phyloP scores from a whole-genome alignment of 148 eudicot genomes.

The Cornus suecica region DNA sequence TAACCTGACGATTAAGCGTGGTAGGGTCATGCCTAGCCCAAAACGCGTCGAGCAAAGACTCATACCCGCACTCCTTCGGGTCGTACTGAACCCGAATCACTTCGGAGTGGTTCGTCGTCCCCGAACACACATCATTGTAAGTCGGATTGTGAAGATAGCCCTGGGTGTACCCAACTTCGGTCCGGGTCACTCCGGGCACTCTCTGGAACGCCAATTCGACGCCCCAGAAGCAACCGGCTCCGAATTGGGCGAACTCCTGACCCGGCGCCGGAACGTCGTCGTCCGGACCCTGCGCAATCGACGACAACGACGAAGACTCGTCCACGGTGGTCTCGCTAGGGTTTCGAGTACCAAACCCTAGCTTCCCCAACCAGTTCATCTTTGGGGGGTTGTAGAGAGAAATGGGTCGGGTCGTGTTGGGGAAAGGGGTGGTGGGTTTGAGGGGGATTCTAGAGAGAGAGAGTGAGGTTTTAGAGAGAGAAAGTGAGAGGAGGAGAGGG shows the following conservation, averaged over 20 bases:
- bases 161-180: constrained; percentile 52
- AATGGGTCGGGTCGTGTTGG: constrained; percentile 8
- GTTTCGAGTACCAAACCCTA: constrained; percentile 38
- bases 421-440: constrained; percentile 7
- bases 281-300: constrained; percentile 40
- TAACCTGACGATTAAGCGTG: constrained; percentile 55
- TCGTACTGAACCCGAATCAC: constrained; percentile 60
- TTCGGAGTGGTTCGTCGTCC: constrained; percentile 48
- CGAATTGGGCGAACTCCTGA: constrained; percentile 47
- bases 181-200: constrained; percentile 51
- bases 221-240: constrained; percentile 67
- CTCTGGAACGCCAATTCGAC: constrained; percentile 58
- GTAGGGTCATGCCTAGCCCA: constrained; percentile 63
- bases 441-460: constrained; percentile 11
- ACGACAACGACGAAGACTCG: constrained; percentile 2
- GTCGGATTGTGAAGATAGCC: constrained; percentile 37
- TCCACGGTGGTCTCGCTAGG: constrained; percentile 28
- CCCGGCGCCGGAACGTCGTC: constrained; percentile 41
- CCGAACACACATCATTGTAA: constrained; percentile 48
- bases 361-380: constrained; percentile 38
- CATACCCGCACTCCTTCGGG: constrained; percentile 41
- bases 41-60: constrained; percentile 39
- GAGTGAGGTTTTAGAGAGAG: constrained; percentile 6
- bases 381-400: constrained; percentile 9
- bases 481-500: not conserved